These are phyloP conservation scores for Eimeria falciformis DNA, from an alignment of 169 alveolate species.

Conservation along the genomic window DNA sequence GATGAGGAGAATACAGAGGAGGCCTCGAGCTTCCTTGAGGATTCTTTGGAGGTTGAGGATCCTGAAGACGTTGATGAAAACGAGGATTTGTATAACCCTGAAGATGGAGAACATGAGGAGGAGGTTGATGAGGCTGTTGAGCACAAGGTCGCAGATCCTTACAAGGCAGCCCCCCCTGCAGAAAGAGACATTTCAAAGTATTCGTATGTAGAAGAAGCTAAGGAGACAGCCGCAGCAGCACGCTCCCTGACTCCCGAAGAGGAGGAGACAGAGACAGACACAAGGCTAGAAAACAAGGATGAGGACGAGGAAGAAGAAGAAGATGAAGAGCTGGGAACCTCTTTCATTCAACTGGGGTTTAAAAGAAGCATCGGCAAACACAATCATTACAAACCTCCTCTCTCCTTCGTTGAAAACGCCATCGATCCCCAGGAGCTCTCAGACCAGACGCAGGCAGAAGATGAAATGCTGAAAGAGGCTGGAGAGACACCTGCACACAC, in stretches of 20 bases:
- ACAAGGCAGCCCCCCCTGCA: neutral
- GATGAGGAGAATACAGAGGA: no score
- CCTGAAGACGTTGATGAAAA: neutral
- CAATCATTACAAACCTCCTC: neutral
- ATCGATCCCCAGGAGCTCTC: neutral
- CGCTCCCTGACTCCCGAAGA: neutral
- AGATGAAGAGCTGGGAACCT: neutral
- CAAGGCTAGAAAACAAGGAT: neutral
- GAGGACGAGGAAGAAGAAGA: neutral
- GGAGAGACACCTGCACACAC: neutral
- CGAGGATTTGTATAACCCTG: neutral
- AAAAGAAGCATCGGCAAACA: neutral
- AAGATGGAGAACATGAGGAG: neutral
- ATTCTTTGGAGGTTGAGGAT: neutral
- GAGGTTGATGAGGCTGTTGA: neutral
- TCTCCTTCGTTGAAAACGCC: neutral
- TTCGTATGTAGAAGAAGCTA: neutral
- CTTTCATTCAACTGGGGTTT: neutral
- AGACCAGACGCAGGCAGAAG: conserved; percentile 24
- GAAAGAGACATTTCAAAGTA: neutral
- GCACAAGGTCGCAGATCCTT: neutral
- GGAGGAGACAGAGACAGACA: neutral
- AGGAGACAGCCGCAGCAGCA: conserved; percentile 12
- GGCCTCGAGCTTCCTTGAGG: no score
- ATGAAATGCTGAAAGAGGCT: conserved; percentile 6